Percentiles rank a stretch among this genome's conserved stretches.
These are phyloP conservation scores for Suhomyces choctaworum DNA, from an alignment of 1,139 yeast genomes.

Conservation along the genomic window DNA sequence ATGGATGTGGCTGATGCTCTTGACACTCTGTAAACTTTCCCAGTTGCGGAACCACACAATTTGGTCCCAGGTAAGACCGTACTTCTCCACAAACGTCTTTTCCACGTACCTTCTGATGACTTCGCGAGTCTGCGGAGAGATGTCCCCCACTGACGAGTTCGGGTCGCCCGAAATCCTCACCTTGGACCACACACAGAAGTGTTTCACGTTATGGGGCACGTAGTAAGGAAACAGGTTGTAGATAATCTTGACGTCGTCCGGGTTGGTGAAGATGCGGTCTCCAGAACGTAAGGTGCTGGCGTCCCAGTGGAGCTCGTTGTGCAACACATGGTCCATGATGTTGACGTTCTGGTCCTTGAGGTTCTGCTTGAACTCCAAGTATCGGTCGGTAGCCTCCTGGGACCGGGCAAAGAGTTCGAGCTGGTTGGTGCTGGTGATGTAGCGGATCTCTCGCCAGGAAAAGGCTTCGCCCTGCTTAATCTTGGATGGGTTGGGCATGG, in stretches of 20 bases:
- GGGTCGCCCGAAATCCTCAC: slow-evolving; percentile 33
- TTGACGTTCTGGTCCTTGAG: slow-evolving; percentile 27
- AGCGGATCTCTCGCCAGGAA: slow-evolving; percentile 38
- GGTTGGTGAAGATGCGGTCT: slow-evolving; percentile 20
- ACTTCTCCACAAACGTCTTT: slow-evolving; percentile 45
- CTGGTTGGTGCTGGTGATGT: slow-evolving; percentile 33
- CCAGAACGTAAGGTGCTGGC: slow-evolving; percentile 22
- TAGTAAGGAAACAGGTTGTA: slow-evolving; percentile 48
- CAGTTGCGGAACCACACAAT: slow-evolving; percentile 65
- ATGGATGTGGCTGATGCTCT: slow-evolving; percentile 59
- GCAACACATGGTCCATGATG: slow-evolving; percentile 39
- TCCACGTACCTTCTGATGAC: slow-evolving; percentile 41
- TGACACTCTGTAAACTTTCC: slow-evolving; percentile 60
- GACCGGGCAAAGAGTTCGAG: slow-evolving; percentile 46
- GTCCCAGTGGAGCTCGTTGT: slow-evolving; percentile 40
- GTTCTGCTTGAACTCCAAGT: slow-evolving; percentile 35
- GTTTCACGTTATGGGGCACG: slow-evolving; percentile 36
- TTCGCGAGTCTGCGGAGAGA: slow-evolving; percentile 36
- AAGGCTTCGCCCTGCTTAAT: slow-evolving; percentile 26
- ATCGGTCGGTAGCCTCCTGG: slow-evolving; percentile 31
- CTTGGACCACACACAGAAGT: slow-evolving; percentile 49
- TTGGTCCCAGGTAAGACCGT: slow-evolving; percentile 37
- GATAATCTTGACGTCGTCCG: slow-evolving; percentile 29
- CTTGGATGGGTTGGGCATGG: slow-evolving; percentile 46
- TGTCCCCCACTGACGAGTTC: slow-evolving; percentile 43